Evolutionary conservation across 2,329 filamentous ascomycete species (phyloP).

Genomic region (Trichoderma sp.): DNA sequence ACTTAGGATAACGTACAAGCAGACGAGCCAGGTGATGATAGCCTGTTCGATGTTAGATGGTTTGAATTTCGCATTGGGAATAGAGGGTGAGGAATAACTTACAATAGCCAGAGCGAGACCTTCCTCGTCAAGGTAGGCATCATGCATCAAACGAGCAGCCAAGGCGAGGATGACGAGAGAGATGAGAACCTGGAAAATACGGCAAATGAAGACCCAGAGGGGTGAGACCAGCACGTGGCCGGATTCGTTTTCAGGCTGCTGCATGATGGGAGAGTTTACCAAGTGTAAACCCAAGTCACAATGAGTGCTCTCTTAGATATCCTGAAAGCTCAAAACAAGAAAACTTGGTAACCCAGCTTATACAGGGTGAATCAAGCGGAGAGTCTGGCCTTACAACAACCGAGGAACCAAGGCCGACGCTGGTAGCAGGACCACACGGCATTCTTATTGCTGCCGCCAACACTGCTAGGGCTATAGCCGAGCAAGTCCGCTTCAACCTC

Average conservation of each 20-base stretch:
- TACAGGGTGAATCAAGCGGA: neutral
- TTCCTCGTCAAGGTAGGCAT: slow-evolving; percentile 41
- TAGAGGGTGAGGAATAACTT: slow-evolving; percentile 26
- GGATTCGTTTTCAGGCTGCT: slow-evolving; percentile 22
- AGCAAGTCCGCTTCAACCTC: neutral
- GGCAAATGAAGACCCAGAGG: slow-evolving; percentile 45
- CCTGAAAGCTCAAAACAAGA: neutral
- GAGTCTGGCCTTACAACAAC: neutral
- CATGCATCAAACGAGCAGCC: slow-evolving; percentile 44
- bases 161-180: slow-evolving; percentile 47
- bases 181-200: slow-evolving; percentile 44
- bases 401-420: neutral
- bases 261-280: slow-evolving; percentile 21
- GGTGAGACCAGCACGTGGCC: slow-evolving; percentile 44
- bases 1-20: slow-evolving; percentile 44
- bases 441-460: slow-evolving; percentile 13
- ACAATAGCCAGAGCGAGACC: slow-evolving; percentile 46
- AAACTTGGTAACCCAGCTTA: neutral
- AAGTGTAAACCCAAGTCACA: neutral
- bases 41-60: slow-evolving; percentile 32
- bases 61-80: slow-evolving; percentile 19
- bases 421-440: neutral
- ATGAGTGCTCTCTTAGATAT: neutral
- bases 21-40: slow-evolving; percentile 48
- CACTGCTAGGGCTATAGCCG: neutral